Evolutionary conservation across 257 asterid genomes (phyloP).

Genomic region (Solanum etuberosum): DNA sequence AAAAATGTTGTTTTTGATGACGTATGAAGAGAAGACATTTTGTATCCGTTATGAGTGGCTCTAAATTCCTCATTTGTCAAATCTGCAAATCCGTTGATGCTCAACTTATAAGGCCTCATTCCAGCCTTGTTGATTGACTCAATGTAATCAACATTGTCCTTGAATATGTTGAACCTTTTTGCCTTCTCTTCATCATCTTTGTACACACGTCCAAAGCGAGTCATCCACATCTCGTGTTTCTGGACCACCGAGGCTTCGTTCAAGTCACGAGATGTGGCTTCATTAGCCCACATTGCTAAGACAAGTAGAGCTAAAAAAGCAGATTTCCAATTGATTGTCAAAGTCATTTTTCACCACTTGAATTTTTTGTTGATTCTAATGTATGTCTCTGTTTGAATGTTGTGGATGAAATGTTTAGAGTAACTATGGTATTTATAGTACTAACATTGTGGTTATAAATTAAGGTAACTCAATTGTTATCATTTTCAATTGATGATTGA

Average conservation of each 20-base stretch:
- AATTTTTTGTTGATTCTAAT: background rate
- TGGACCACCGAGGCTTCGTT: slow-evolving; percentile 15
- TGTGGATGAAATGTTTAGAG: background rate
- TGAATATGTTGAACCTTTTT: slow-evolving; percentile 23
- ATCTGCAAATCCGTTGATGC: slow-evolving; percentile 33
- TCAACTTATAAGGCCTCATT: slow-evolving; percentile 12
- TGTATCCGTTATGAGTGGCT: slow-evolving; percentile 22
- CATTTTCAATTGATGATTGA: background rate
- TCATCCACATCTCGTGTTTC: slow-evolving; percentile 31
- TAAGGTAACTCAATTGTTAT: background rate
- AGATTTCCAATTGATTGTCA: background rate
- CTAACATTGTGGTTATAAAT: background rate
- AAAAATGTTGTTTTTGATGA: background rate
- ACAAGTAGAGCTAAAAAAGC: slow-evolving; percentile 4
- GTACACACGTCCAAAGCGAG: slow-evolving; percentile 23
- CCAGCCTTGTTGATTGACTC: slow-evolving; percentile 22
- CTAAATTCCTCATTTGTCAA: slow-evolving; percentile 26
- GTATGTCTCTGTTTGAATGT: background rate
- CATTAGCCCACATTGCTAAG: slow-evolving; percentile 13
- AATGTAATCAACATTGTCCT: slow-evolving; percentile 18
- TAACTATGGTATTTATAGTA: background rate
- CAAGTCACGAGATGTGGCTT: slow-evolving; percentile 12
- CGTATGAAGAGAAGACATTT: background rate
- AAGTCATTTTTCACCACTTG: slow-evolving; percentile 11
- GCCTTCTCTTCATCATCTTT: slow-evolving; percentile 26